A percentile compares a stretch with the other conserved stretches of the same genome.
Conservation (phyloP, 2,329 filamentous ascomycete species). For the Laburnicola sp. region DNA sequence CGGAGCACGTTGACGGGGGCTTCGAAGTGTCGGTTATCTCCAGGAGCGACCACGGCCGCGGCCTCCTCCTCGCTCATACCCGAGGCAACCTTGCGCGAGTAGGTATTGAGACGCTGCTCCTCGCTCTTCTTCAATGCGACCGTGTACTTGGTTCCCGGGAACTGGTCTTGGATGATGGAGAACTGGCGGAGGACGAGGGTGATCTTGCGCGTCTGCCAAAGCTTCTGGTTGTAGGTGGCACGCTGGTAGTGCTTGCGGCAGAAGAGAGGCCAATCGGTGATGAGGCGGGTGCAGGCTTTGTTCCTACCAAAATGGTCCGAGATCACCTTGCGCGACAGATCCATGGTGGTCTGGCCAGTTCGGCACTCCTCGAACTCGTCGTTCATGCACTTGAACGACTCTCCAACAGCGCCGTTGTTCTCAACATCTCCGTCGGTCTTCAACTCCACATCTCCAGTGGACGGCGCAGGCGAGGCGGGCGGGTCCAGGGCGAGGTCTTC, state of each 20-base stretch:
- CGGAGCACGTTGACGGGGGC: conserved; percentile 41
- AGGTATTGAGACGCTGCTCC: conserved; percentile 36
- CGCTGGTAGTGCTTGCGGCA: conserved; percentile 49
- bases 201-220: conserved; percentile 42
- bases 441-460: background rate
- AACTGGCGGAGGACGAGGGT: conserved; percentile 40
- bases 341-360: conserved; percentile 40
- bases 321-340: conserved; percentile 44
- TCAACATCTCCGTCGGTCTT: background rate
- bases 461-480: background rate
- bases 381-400: conserved; percentile 38
- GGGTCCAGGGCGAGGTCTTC: background rate
- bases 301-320: conserved; percentile 47
- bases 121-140: conserved; percentile 43
- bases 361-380: conserved; percentile 35
- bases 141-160: conserved; percentile 37
- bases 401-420: conserved; percentile 9
- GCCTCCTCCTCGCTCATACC: conserved; percentile 17
- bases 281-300: conserved; percentile 40
- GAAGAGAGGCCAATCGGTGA: conserved; percentile 40
- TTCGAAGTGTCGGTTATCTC: conserved; percentile 31
- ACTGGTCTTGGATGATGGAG: conserved; percentile 33
- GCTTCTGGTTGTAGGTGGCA: conserved; percentile 41
- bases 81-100: conserved; percentile 26
- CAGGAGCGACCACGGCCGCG: conserved; percentile 14